phyloP scores from a whole-genome alignment of 805 yeast genomes.

The Candida silvatica region DNA sequence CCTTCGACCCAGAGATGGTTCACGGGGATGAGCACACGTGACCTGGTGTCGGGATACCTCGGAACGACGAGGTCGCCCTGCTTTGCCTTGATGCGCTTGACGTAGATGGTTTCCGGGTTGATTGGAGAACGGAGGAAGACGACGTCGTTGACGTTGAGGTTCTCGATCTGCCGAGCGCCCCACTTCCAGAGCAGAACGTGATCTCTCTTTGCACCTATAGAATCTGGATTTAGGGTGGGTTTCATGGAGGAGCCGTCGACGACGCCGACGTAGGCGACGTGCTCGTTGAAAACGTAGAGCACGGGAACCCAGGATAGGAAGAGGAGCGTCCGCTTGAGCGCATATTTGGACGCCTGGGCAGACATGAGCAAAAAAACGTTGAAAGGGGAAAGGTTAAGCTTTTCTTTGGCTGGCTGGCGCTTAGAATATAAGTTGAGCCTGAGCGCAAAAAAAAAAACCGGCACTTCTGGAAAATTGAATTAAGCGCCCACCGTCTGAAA shows the following conservation, averaged over 20 bases:
- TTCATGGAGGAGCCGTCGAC: conserved; percentile 82
- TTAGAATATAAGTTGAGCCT: too few relatives aligned
- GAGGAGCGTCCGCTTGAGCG: conserved; percentile 23
- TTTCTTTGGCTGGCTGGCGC: conserved; percentile 2
- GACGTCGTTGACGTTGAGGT: conserved; percentile 57
- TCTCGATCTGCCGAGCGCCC: conserved; percentile 37
- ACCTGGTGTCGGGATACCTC: conserved; percentile 58
- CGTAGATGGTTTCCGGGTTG: conserved; percentile 67
- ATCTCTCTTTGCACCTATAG: conserved; percentile 33
- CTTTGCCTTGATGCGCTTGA: conserved; percentile 71
- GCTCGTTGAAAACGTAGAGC: conserved; percentile 55
- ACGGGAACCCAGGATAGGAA: conserved; percentile 77
- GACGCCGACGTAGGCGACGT: conserved; percentile 63
- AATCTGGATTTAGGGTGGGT: conserved; percentile 76
- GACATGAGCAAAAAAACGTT: too few relatives aligned
- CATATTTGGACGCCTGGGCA: conserved; percentile 18
- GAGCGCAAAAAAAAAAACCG: too few relatives aligned
- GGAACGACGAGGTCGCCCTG: conserved; percentile 66
- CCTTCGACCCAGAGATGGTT: conserved; percentile 95
- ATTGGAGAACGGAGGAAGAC: conserved; percentile 70
- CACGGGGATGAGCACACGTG: conserved; percentile 54
- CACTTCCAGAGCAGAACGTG: conserved; percentile 66
- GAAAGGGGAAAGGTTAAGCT: background rate
- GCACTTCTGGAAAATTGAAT: too few relatives aligned
- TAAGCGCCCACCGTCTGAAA: too few relatives aligned